These are phyloP conservation scores for Flaveria linearis DNA, from an alignment of 129 eudicot genomes.

Conservation along the genomic window DNA sequence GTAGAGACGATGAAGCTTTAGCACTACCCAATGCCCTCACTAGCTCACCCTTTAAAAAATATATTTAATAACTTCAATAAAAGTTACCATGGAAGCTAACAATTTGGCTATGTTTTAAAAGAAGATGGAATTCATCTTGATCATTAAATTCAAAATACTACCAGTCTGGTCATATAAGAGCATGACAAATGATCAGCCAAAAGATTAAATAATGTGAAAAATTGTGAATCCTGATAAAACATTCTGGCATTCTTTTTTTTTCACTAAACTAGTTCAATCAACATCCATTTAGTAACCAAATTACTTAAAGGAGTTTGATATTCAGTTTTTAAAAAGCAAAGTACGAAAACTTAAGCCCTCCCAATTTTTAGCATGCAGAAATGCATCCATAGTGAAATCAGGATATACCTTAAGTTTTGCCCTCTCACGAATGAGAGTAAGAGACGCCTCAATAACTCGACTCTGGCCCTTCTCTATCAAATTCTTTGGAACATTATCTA, in stretches of 20 bases:
- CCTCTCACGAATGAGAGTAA: slow-evolving; percentile 93
- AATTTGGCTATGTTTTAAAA: neutral
- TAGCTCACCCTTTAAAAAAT: slow-evolving; percentile 69
- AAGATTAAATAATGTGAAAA: neutral
- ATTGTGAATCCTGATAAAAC: slow-evolving; percentile 9
- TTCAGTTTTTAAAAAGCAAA: neutral
- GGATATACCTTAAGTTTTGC: slow-evolving; percentile 85
- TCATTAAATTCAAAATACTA: neutral
- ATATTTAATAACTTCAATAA: neutral
- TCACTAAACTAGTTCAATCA: slow-evolving; percentile 10
- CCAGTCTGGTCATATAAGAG: slow-evolving; percentile 7
- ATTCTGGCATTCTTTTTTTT: neutral
- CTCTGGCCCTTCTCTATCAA: slow-evolving; percentile 78
- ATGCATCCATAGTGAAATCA: slow-evolving; percentile 9
- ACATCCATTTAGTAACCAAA: neutral
- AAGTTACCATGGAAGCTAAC: neutral
- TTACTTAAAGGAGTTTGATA: neutral
- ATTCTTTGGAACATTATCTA: slow-evolving; percentile 67
- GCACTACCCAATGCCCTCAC: slow-evolving; percentile 90
- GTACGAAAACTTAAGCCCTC: neutral
- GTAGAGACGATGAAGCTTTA: slow-evolving; percentile 77
- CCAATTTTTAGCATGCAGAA: neutral
- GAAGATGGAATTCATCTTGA: neutral
- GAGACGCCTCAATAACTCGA: slow-evolving; percentile 94
- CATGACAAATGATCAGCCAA: neutral